Evolutionary conservation across 768 basidiomycete species (phyloP).

Genomic region (Clitopilus passeckerianus): DNA sequence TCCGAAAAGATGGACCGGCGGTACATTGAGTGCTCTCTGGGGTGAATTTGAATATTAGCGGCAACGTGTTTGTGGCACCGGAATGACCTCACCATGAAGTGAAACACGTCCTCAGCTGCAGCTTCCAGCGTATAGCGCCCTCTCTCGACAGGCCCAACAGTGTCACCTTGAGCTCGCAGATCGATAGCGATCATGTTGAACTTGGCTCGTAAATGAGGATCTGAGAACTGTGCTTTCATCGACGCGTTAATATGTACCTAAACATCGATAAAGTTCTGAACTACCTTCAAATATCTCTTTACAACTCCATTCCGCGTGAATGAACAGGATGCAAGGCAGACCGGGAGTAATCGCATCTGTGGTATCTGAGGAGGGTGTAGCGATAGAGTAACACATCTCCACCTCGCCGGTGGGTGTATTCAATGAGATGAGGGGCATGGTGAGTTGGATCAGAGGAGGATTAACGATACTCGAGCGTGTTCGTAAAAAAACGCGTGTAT

Average conservation of each 20-base stretch:
- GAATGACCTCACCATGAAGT: slow-evolving; percentile 29
- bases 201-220: slow-evolving; percentile 21
- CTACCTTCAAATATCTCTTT: slow-evolving; percentile 30
- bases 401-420: slow-evolving; percentile 22
- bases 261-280: slow-evolving; percentile 5
- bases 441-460: neutral
- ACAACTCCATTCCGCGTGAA: slow-evolving; percentile 28
- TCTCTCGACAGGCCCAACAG: slow-evolving; percentile 19
- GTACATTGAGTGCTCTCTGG: slow-evolving; percentile 26
- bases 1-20: slow-evolving; percentile 30
- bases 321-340: slow-evolving; percentile 30
- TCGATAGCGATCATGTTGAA: slow-evolving; percentile 33
- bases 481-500: neutral
- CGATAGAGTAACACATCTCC: slow-evolving; percentile 28
- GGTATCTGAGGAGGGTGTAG: slow-evolving; percentile 26
- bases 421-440: slow-evolving; percentile 26
- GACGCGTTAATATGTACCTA: neutral
- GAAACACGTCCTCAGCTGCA: slow-evolving; percentile 23
- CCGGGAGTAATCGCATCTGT: slow-evolving; percentile 23
- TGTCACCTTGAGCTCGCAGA: slow-evolving; percentile 26
- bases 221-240: slow-evolving; percentile 26
- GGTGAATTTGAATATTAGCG: neutral
- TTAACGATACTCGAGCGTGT: no score
- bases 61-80: neutral
- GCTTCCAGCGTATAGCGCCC: slow-evolving; percentile 20